Percentiles rank a stretch among this genome's conserved stretches.
Conservation (phyloP, 345 rosid species). For the Durio zibethinus region DNA sequence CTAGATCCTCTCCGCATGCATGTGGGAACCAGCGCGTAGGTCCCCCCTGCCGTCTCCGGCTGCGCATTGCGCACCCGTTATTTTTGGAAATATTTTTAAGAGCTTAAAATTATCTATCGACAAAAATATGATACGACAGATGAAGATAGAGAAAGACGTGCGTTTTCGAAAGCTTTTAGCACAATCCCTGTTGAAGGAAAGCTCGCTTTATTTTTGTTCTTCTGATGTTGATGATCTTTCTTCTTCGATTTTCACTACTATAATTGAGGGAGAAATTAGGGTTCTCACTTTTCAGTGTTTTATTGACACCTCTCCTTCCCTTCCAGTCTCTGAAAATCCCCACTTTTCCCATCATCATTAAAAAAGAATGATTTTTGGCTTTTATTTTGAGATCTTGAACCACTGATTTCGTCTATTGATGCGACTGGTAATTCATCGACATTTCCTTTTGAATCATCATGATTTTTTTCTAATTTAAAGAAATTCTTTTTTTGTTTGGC, state of each 20-base stretch:
- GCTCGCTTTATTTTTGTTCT: too few relatives aligned
- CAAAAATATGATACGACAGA: background rate
- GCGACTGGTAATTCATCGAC: slow-evolving; percentile 20
- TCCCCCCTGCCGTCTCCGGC: background rate
- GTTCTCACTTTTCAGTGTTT: slow-evolving; percentile 6
- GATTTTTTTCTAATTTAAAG: background rate
- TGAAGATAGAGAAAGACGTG: background rate
- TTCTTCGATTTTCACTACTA: background rate
- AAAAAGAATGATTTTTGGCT: background rate
- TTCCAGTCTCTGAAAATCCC: background rate
- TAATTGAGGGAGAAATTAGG: background rate
- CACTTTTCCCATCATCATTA: background rate
- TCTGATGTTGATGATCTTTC: background rate
- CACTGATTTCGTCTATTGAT: slow-evolving; percentile 5
- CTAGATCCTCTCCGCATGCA: background rate
- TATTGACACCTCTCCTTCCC: slow-evolving; percentile 5
- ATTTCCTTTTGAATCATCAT: background rate
- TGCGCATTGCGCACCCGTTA: slow-evolving; percentile 9
- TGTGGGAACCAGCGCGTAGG: slow-evolving; percentile 5
- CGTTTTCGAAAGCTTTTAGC: background rate
- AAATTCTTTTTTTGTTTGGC: background rate
- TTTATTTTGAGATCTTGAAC: background rate
- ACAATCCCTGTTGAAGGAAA: too few relatives aligned
- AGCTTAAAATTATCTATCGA: background rate
- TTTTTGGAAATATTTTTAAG: too few relatives aligned